These are phyloP conservation scores for Elongisporangium prolatum DNA, from an alignment of 352 stramenopile genomes.

Conservation along the genomic window DNA sequence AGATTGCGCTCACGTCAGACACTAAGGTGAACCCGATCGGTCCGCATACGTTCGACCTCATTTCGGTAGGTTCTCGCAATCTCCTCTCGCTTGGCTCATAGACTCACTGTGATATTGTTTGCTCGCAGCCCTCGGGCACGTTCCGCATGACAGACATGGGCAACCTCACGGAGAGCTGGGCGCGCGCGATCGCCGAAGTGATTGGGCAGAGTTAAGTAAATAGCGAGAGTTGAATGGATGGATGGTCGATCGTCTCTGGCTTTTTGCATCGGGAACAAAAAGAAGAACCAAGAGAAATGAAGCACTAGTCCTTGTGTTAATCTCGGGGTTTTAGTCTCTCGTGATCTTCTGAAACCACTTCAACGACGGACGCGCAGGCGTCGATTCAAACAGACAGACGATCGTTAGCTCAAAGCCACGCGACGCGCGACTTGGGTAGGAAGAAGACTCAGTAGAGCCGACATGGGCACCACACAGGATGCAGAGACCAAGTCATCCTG, in stretches of 20 bases:
- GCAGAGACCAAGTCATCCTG: background rate
- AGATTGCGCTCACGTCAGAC: slow-evolving; percentile 53
- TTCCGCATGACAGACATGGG: slow-evolving; percentile 53
- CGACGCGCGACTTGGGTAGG: background rate
- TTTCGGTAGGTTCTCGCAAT: slow-evolving; percentile 53
- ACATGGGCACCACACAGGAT: background rate
- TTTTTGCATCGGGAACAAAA: background rate
- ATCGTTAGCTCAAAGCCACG: background rate
- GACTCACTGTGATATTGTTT: slow-evolving; percentile 3
- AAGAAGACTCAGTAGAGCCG: no score
- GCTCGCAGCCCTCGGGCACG: slow-evolving; percentile 49
- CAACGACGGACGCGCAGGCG: background rate
- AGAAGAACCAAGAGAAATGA: background rate
- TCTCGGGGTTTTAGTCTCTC: background rate
- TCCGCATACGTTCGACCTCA: slow-evolving; percentile 71
- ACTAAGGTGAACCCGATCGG: slow-evolving; percentile 70
- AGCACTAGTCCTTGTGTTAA: background rate
- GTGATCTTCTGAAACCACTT: background rate
- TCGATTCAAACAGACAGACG: background rate
- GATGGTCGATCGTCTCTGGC: background rate
- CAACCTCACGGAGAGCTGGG: slow-evolving; percentile 65
- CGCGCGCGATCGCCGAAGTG: slow-evolving; percentile 36
- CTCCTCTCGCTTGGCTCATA: no score
- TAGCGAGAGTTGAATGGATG: background rate
- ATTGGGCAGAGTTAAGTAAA: slow-evolving; percentile 6